Conservation (phyloP, 208 protist species). For the Porcisia hertigi region DNA sequence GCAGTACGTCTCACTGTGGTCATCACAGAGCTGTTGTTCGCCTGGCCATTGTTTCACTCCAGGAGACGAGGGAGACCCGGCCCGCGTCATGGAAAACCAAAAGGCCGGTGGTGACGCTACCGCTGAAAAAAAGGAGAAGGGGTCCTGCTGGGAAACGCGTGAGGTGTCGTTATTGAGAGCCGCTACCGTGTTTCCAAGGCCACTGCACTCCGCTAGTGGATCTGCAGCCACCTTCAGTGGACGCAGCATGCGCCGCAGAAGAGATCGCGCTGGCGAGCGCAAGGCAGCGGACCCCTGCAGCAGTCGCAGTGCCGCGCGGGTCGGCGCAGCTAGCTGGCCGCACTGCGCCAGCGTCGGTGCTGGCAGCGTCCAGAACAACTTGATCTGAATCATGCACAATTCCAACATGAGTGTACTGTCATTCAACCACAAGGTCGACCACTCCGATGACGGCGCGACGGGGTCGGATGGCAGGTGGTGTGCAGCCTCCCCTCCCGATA, state of each 20-base stretch:
- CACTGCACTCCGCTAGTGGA: constrained; percentile 4
- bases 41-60: background rate
- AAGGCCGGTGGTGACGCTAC: background rate
- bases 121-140: background rate
- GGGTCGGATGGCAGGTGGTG: background rate
- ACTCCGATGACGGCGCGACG: background rate
- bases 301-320: constrained; percentile 11
- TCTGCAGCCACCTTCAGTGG: background rate
- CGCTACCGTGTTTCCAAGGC: background rate
- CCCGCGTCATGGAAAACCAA: background rate
- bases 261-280: constrained; percentile 13
- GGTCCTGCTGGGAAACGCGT: background rate
- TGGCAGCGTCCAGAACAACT: constrained; percentile 45
- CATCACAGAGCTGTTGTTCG: background rate
- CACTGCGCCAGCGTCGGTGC: constrained; percentile 27
- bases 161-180: background rate
- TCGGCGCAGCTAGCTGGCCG: constrained; percentile 18
- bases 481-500: background rate
- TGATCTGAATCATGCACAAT: constrained; percentile 36
- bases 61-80: background rate
- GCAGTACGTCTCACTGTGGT: constrained; percentile 13
- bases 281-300: constrained; percentile 11
- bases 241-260: constrained; percentile 24
- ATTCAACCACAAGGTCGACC: constrained; percentile 25
- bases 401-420: constrained; percentile 38